Conservation (phyloP, 2,329 filamentous ascomycete species). For the Helotiales sp. region DNA sequence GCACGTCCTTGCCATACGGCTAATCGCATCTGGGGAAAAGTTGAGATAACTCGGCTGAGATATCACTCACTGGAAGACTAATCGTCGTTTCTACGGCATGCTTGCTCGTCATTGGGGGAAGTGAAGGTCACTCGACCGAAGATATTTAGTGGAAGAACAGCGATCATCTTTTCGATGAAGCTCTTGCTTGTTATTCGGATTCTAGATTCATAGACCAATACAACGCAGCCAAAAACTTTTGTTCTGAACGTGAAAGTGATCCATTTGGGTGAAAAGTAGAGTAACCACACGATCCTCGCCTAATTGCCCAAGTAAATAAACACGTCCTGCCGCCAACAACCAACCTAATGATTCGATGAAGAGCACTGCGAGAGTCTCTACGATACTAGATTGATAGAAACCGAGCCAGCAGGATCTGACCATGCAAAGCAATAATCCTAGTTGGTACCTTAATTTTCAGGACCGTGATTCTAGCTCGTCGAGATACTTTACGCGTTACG, state of each 20-base stretch:
- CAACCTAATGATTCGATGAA: too few species aligned
- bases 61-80: background rate
- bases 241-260: background rate
- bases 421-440: too few species aligned
- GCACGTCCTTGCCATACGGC: slow-evolving; percentile 5
- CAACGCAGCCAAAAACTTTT: background rate
- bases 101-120: background rate
- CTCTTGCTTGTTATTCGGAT: background rate
- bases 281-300: background rate
- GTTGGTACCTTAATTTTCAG: too few species aligned
- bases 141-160: slow-evolving; percentile 1
- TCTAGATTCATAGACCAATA: slow-evolving; percentile 3
- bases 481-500: too few species aligned
- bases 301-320: too few species aligned
- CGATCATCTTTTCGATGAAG: background rate
- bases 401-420: too few species aligned
- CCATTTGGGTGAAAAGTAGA: background rate
- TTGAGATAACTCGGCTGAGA: background rate
- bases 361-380: too few species aligned
- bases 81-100: too few species aligned
- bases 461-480: too few species aligned
- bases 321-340: too few species aligned
- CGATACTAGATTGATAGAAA: too few species aligned
- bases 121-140: background rate
- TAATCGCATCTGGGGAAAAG: background rate